Evolutionary conservation across 2,329 filamentous ascomycete genomes (phyloP).

Genomic region (Colletotrichum liriopes): DNA sequence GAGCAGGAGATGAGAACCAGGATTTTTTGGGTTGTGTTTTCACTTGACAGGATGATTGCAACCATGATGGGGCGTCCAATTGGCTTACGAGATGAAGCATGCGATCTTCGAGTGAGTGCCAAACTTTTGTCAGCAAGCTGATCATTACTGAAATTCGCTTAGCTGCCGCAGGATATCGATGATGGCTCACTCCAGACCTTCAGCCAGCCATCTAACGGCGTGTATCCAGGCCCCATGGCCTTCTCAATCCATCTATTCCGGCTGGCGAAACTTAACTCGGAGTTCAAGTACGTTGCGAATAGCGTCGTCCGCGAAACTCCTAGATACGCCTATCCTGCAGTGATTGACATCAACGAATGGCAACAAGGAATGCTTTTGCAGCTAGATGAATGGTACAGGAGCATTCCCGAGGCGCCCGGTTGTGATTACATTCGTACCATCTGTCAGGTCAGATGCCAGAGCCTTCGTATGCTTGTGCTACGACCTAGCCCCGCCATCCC

Average conservation of each 20-base stretch:
- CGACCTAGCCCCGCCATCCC: conserved; percentile 68
- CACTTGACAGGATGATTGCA: conserved; percentile 65
- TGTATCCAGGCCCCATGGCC: conserved; percentile 36
- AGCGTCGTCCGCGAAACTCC: conserved; percentile 65
- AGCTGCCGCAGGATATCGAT: conserved; percentile 50
- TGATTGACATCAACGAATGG: conserved; percentile 63
- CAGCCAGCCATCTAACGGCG: not conserved
- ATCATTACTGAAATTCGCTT: conserved; percentile 41
- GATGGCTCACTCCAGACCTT: conserved; percentile 44
- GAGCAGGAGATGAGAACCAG: conserved; percentile 70
- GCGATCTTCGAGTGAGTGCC: conserved; percentile 62
- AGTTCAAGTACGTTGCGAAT: conserved; percentile 71
- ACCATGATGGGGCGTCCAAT: conserved; percentile 72
- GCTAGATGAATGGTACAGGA: conserved; percentile 56
- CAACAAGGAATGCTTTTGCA: conserved; percentile 58
- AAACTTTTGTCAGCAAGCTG: too few species aligned
- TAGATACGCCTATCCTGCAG: conserved; percentile 63
- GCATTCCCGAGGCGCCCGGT: conserved; percentile 18
- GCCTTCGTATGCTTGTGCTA: conserved; percentile 64
- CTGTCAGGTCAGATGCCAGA: conserved; percentile 64
- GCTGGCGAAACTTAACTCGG: conserved; percentile 65
- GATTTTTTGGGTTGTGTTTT: conserved; percentile 70
- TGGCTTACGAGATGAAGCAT: conserved; percentile 69
- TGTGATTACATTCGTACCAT: conserved; percentile 50
- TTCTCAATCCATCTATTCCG: conserved; percentile 66